A percentile compares a stretch with the other conserved stretches of the same genome.
Conservation (phyloP, 2,329 filamentous ascomycete genomes). For the Alternaria alternata region DNA sequence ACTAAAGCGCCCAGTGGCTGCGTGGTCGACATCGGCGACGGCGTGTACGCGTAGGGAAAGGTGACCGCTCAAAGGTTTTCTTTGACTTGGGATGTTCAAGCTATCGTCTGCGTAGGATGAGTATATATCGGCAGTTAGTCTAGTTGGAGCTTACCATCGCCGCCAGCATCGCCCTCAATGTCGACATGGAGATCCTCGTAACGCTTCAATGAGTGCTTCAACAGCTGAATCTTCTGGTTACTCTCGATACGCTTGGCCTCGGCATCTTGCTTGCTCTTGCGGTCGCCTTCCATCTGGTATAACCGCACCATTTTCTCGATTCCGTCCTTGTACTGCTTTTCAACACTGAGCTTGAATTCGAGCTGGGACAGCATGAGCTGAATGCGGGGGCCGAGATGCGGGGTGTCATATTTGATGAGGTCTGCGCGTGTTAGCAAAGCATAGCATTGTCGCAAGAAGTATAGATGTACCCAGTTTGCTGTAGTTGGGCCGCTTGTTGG, state of each 20-base stretch:
- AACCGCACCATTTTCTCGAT: slow-evolving; percentile 99
- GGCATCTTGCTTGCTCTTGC: slow-evolving; percentile 93
- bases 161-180: slow-evolving; percentile 75
- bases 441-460: too few species aligned
- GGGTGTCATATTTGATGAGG: slow-evolving; percentile 97
- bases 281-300: slow-evolving; percentile 96
- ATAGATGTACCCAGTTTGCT: slow-evolving; percentile 83
- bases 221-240: slow-evolving; percentile 94
- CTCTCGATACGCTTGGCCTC: slow-evolving; percentile 90
- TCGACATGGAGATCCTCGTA: slow-evolving; percentile 98
- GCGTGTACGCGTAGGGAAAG: slow-evolving; percentile 85
- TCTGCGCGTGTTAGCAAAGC: slow-evolving; percentile 62
- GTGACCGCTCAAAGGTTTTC: slow-evolving; percentile 93
- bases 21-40: slow-evolving; percentile 94
- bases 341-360: slow-evolving; percentile 97
- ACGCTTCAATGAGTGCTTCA: slow-evolving; percentile 94
- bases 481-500: slow-evolving; percentile 80
- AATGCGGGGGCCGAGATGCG: slow-evolving; percentile 93
- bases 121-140: slow-evolving; percentile 9
- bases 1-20: slow-evolving; percentile 80
- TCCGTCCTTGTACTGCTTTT: slow-evolving; percentile 98
- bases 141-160: slow-evolving; percentile 71
- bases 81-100: slow-evolving; percentile 91
- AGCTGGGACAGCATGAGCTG: slow-evolving; percentile 99
- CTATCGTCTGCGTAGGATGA: slow-evolving; percentile 78